A percentile compares a stretch with the other conserved stretches of the same genome.
Conservation (phyloP, 768 basidiomycete species). For the Leccinellum rugosiceps region DNA sequence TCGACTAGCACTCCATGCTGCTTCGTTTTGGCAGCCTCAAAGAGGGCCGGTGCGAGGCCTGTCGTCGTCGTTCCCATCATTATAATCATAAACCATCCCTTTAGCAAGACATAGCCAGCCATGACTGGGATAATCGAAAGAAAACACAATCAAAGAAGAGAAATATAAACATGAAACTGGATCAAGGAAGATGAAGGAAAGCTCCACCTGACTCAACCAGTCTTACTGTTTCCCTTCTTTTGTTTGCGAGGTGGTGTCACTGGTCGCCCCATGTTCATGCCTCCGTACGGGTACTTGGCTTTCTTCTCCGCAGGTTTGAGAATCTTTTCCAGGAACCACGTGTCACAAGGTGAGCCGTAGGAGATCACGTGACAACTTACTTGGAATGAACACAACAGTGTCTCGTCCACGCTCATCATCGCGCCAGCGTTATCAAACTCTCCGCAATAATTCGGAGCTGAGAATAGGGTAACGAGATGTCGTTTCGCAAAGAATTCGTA, state of each 20-base stretch:
- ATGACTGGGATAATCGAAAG: constrained; percentile 22
- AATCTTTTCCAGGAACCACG: constrained; percentile 52
- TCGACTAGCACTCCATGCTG: constrained; percentile 12
- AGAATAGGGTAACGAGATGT: constrained; percentile 94
- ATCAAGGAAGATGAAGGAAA: constrained; percentile 25
- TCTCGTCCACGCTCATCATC: constrained; percentile 99
- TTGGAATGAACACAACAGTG: constrained; percentile 96
- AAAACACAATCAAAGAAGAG: constrained; percentile 25
- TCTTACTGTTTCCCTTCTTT: constrained; percentile 94
- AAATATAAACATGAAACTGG: constrained; percentile 30
- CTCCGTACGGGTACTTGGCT: constrained; percentile 86
- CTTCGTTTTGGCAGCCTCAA: constrained; percentile 11
- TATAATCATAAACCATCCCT: constrained; percentile 17
- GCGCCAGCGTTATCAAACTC: constrained; percentile 99
- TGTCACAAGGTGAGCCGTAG: not conserved
- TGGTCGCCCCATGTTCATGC: constrained; percentile 81
- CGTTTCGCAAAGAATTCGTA: constrained; percentile 99
- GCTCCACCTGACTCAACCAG: constrained; percentile 35
- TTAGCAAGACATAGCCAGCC: constrained; percentile 30
- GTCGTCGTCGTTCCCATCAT: constrained; percentile 20
- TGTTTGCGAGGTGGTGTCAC: constrained; percentile 96
- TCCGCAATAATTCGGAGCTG: constrained; percentile 92
- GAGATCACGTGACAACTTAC: constrained; percentile 41
- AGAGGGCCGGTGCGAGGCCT: constrained; percentile 10
- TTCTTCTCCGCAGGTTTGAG: constrained; percentile 99